Base-by-base conservation (phyloP, 208 protist species). In the Leishmania mexicana region DNA sequence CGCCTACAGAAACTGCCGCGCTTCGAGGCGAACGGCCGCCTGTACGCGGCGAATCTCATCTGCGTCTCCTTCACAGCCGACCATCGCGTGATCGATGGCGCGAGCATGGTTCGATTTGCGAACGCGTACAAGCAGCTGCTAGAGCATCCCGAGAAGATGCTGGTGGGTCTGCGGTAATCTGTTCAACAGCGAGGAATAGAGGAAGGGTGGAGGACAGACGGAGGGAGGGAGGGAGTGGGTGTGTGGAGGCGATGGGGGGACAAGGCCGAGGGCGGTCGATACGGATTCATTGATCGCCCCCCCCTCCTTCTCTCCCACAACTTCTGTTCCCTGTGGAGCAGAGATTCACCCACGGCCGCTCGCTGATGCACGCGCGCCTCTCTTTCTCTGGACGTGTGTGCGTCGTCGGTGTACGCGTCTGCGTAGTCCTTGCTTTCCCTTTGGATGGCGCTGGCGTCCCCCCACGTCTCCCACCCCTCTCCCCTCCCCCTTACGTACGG, bases 71-170 rank as follows among this genome's bases (percentile, higher is more conserved):
- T 96, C 90, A 94, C 93, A 6, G 98, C 96, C 11, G 98, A 99
- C 87, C 98, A 99, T 85, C 94, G 98, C 58, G 93, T 99, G 7
- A 93, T 99, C 76, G 98, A 99, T 86, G 98, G 98, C 21, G 98
- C 98, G n/a, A 98, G 96, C 1, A 94, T 99, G 85, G 97, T 99
- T n/a, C 92, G 95, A 53, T 99, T 99, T 81, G 93, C 92, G 24
- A 99, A 98, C 78, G 70, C 85, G n/a, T 94, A 93, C 81, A 98
- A 98, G 83, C 38, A 53, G 31, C 94, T 95, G 79, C 84, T 99
- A 24, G 97, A 99, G 85, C 86, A 92, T 53, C 98, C 98, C 21
- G 83, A 81, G 10, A 79, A 81, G 38, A 96, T 99, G 95, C 78
- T 99, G 31, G 54, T 98, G 13, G 87, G 98, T 62, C 87, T 95